Percentiles rank a stretch among this genome's conserved stretches.
Conservation (phyloP, 2,329 filamentous ascomycete species). For the Parasarocladium wereldwijsianum region DNA sequence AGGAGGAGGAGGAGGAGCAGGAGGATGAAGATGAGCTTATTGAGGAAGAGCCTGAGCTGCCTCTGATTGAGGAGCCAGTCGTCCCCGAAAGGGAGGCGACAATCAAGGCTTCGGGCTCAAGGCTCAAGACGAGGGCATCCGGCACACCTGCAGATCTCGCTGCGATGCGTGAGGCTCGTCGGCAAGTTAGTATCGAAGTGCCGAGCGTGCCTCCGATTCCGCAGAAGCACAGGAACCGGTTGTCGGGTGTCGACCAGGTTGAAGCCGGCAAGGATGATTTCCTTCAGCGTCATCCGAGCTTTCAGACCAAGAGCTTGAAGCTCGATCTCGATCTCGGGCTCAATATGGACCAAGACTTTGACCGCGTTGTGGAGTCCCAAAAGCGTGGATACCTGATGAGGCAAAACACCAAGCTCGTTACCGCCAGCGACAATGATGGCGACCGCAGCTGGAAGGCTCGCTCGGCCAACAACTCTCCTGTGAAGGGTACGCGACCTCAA, state of each 20-base stretch:
- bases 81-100: conserved; percentile 77
- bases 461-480: conserved; percentile 52
- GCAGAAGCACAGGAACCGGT: conserved; percentile 40
- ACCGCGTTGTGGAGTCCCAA: conserved; percentile 88
- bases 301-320: conserved; percentile 71
- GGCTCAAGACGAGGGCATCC: conserved; percentile 78
- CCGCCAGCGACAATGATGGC: conserved; percentile 67
- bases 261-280: conserved; percentile 20
- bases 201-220: conserved; percentile 46
- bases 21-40: conserved; percentile 22
- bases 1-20: conserved; percentile 17
- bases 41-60: background rate
- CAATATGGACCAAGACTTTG: conserved; percentile 83
- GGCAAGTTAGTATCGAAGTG: conserved; percentile 68
- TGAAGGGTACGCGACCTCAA: conserved; percentile 67
- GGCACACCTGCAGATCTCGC: conserved; percentile 72
- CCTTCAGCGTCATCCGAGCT: conserved; percentile 51
- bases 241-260: conserved; percentile 23
- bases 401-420: conserved; percentile 92
- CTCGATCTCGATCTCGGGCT: conserved; percentile 71
- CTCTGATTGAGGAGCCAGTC: conserved; percentile 36
- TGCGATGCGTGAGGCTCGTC: conserved; percentile 73
- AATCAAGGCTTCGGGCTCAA: conserved; percentile 75
- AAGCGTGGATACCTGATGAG: conserved; percentile 99
- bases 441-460: conserved; percentile 40